Percentiles rank a stretch among this genome's conserved stretches.
These are phyloP conservation scores for Fomitopsis serialis DNA, from an alignment of 768 basidiomycete genomes.

Conservation along the genomic window DNA sequence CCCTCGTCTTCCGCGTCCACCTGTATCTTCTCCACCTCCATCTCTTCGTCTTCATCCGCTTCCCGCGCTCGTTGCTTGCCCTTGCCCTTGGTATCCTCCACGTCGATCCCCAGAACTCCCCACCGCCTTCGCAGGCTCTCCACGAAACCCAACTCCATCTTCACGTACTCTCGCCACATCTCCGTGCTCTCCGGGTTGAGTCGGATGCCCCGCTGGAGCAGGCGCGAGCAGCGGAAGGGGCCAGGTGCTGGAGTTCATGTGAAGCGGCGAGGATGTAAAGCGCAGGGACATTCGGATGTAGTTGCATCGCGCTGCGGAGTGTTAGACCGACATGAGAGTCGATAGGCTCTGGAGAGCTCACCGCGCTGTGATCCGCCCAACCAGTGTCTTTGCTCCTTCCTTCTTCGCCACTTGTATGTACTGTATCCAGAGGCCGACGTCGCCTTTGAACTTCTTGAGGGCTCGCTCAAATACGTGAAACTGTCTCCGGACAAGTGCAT, in stretches of 20 bases:
- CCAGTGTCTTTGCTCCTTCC: slow-evolving; percentile 73
- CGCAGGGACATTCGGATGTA: slow-evolving; percentile 73
- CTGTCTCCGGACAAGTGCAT: slow-evolving; percentile 78
- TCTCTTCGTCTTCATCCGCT: slow-evolving; percentile 12
- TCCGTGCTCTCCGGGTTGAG: slow-evolving; percentile 66
- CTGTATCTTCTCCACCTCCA: slow-evolving; percentile 2
- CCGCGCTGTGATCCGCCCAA: slow-evolving; percentile 80
- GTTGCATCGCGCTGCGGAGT: slow-evolving; percentile 65
- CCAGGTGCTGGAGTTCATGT: slow-evolving; percentile 72
- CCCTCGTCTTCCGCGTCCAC: slow-evolving; percentile 14
- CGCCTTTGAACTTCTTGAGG: slow-evolving; percentile 81
- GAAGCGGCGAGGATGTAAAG: slow-evolving; percentile 83
- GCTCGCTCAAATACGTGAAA: slow-evolving; percentile 91
- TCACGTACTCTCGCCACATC: slow-evolving; percentile 87
- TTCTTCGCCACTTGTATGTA: slow-evolving; percentile 83
- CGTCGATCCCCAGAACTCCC: slow-evolving; percentile 67
- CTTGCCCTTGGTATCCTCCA: slow-evolving; percentile 25
- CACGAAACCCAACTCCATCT: slow-evolving; percentile 84
- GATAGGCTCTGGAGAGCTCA: slow-evolving; percentile 26
- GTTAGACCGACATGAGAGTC: not conserved
- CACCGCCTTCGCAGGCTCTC: slow-evolving; percentile 77
- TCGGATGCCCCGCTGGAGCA: slow-evolving; percentile 83
- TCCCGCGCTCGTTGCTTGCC: slow-evolving; percentile 20
- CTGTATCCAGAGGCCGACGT: slow-evolving; percentile 83
- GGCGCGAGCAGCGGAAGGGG: slow-evolving; percentile 76